phyloP scores from a whole-genome alignment of 768 basidiomycete genomes.

The Russula lepida region DNA sequence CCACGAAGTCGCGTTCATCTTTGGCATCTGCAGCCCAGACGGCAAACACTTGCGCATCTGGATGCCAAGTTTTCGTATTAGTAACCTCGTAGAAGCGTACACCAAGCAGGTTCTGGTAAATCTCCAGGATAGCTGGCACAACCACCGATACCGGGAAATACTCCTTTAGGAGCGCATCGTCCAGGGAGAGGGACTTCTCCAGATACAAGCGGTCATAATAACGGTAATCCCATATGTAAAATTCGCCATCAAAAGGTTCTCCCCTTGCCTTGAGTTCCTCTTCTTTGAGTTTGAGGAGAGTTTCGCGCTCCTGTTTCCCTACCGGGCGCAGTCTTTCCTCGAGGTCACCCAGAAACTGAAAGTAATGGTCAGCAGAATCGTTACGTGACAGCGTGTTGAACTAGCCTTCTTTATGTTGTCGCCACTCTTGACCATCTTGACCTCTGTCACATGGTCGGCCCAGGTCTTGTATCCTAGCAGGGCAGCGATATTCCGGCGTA shows the following conservation, averaged over 20 bases:
- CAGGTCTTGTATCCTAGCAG: slow-evolving; percentile 70
- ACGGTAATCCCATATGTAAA: slow-evolving; percentile 83
- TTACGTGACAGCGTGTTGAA: neutral
- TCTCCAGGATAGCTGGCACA: slow-evolving; percentile 70
- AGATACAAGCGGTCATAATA: slow-evolving; percentile 61
- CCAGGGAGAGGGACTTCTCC: slow-evolving; percentile 58
- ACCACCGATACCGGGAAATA: slow-evolving; percentile 84
- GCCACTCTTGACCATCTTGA: slow-evolving; percentile 76
- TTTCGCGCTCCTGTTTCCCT: slow-evolving; percentile 55
- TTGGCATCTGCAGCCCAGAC: slow-evolving; percentile 79
- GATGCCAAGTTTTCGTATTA: slow-evolving; percentile 71
- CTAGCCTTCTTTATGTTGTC: slow-evolving; percentile 49
- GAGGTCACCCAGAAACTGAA: slow-evolving; percentile 71
- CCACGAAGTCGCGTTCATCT: slow-evolving; percentile 64
- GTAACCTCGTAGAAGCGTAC: slow-evolving; percentile 50
- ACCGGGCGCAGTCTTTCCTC: slow-evolving; percentile 66
- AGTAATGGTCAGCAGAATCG: neutral
- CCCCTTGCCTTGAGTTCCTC: slow-evolving; percentile 57
- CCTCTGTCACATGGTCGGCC: slow-evolving; percentile 79
- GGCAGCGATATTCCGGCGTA: slow-evolving; percentile 61
- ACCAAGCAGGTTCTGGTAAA: slow-evolving; percentile 76
- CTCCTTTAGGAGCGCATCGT: slow-evolving; percentile 75
- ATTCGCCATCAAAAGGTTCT: slow-evolving; percentile 57
- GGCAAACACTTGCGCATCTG: slow-evolving; percentile 78
- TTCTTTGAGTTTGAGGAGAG: slow-evolving; percentile 64